These are phyloP conservation scores for Diplotaxis tenuifolia DNA, from an alignment of 345 rosid genomes.

Conservation along the genomic window DNA sequence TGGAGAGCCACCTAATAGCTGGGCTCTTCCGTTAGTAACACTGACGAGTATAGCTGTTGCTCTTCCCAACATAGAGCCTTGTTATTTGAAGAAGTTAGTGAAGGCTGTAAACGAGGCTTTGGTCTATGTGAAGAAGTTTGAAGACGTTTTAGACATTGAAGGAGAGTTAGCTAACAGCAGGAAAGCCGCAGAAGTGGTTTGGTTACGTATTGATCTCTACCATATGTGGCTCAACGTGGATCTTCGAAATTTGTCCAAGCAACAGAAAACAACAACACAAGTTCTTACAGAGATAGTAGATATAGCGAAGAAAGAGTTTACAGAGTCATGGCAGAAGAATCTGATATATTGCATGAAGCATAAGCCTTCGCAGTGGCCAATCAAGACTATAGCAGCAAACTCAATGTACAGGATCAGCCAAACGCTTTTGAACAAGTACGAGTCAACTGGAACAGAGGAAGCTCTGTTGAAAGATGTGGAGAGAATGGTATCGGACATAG, in stretches of 20 bases:
- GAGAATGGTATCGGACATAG: slow-evolving; percentile 57
- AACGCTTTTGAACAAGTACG: slow-evolving; percentile 49
- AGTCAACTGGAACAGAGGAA: slow-evolving; percentile 26
- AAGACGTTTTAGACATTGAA: slow-evolving; percentile 40
- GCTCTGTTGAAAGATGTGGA: slow-evolving; percentile 46
- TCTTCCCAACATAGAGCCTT: slow-evolving; percentile 46
- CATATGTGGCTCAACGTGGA: slow-evolving; percentile 68
- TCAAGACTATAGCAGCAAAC: slow-evolving; percentile 63
- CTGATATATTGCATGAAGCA: slow-evolving; percentile 34
- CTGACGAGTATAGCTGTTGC: slow-evolving; percentile 63
- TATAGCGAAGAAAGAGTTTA: slow-evolving; percentile 46
- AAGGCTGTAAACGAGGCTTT: slow-evolving; percentile 62
- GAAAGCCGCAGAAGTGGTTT: slow-evolving; percentile 59
- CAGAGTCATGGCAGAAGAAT: slow-evolving; percentile 38
- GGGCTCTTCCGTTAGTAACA: slow-evolving; percentile 80
- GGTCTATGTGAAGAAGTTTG: slow-evolving; percentile 48
- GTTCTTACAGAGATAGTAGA: slow-evolving; percentile 52
- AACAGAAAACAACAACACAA: slow-evolving; percentile 36
- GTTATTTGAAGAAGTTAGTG: slow-evolving; percentile 41
- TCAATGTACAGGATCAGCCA: slow-evolving; percentile 73
- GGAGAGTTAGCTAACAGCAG: slow-evolving; percentile 42
- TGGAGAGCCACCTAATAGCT: slow-evolving; percentile 63
- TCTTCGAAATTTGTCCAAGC: slow-evolving; percentile 45
- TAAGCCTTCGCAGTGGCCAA: slow-evolving; percentile 62
- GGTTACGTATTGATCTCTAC: slow-evolving; percentile 65